Base-by-base conservation (phyloP, 805 yeast species). In the Allodekkera sacchari region DNA sequence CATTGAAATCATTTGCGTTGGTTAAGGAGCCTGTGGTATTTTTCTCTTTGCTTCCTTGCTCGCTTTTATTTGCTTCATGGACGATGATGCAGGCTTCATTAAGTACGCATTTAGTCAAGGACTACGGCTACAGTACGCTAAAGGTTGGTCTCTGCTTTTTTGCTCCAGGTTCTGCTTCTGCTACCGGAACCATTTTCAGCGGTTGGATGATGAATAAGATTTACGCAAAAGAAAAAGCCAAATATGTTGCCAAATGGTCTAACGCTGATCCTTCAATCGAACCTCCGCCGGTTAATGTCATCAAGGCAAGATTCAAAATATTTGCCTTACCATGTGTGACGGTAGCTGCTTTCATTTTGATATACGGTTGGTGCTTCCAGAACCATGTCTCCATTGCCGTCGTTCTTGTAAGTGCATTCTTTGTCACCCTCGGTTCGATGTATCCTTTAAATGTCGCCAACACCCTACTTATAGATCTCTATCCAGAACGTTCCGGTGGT, bases 391-490 rank as follows among this genome's bases (percentile, higher is more conserved):
- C 63, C 25, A 53, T 77, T 20, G 64, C 77, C 1, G 71, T 74
- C 0, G 72, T 82, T 5, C 56, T 83, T 11, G 65, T 83, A 1
- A 59, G 71, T 37, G 62, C 78, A 5, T 75, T 73, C 28, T 50
- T 78, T 32, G 62, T 74, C 2, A 74, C 88, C 6, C 53, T 66
- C 37, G 66, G 77, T n/a, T 63, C 77, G 5, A 68, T 78, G 42
- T 70, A 74, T 31, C 68, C 75, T 25, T 46, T 80, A 24, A 66
- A 79, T 11, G 64, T 71, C 21, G 63, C 76, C 3, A 68, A 77
- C 1, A 82, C 92, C 0, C 54, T 85, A 25, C 51, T 83, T 34
- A 81, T 84, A n/a, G 95, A 87, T 47, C 49, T 84, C 35, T 77
- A 68, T 39, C 94, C 95, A 1, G 53, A 64, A 4, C 68, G 68